Percentiles rank a stretch among this genome's conserved stretches.
Evolutionary conservation across 306 rosid species (phyloP).

Genomic region (cucumber (Cucumis sativus)): DNA sequence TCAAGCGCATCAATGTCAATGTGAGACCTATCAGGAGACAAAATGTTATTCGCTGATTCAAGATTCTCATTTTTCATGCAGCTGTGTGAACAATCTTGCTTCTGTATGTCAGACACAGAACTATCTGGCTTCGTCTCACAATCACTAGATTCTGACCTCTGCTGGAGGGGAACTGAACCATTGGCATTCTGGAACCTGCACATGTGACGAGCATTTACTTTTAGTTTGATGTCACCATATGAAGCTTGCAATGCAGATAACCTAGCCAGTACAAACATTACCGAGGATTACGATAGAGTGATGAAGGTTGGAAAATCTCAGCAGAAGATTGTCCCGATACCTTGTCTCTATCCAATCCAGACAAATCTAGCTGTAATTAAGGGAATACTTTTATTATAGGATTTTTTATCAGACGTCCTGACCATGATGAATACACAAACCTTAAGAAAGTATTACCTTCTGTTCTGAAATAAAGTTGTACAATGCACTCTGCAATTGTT

Average conservation of each 20-base stretch:
- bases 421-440: slow-evolving; percentile 9
- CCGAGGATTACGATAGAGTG: slow-evolving; percentile 29
- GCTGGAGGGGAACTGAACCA: slow-evolving; percentile 22
- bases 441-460: slow-evolving; percentile 42
- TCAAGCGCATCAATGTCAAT: slow-evolving; percentile 13
- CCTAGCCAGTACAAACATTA: slow-evolving; percentile 15
- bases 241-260: slow-evolving; percentile 3
- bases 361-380: slow-evolving; percentile 62
- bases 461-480: slow-evolving; percentile 73
- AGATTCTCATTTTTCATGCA: slow-evolving; percentile 10
- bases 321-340: slow-evolving; percentile 80
- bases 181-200: slow-evolving; percentile 31
- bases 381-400: slow-evolving; percentile 8
- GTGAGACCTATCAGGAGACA: slow-evolving; percentile 5
- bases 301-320: slow-evolving; percentile 27
- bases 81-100: slow-evolving; percentile 14
- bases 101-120: slow-evolving; percentile 21
- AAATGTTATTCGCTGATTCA: slow-evolving; percentile 1
- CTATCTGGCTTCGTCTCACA: slow-evolving; percentile 19
- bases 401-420: slow-evolving; percentile 2
- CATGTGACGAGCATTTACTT: slow-evolving; percentile 17
- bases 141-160: slow-evolving; percentile 27
- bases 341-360: slow-evolving; percentile 62
- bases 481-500: slow-evolving; percentile 52
- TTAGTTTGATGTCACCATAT: slow-evolving; percentile 6